phyloP scores from a whole-genome alignment of 2,329 filamentous ascomycete genomes.

The Colletotrichum spaethianum region DNA sequence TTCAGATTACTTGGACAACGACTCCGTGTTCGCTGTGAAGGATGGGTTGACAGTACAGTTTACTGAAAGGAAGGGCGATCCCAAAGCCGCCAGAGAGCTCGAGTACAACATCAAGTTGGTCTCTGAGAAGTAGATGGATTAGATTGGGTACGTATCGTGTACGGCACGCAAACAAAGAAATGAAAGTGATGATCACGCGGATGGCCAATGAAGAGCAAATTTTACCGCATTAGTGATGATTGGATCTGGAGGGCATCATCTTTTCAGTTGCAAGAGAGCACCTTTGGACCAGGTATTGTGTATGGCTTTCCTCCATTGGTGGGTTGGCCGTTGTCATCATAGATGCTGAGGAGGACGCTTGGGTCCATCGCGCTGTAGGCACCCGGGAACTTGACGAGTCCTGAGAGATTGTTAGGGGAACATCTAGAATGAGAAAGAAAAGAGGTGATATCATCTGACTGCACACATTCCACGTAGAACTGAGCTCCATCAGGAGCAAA shows the following conservation, averaged over 20 bases:
- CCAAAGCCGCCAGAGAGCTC: conserved; percentile 70
- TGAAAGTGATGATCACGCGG: accelerated
- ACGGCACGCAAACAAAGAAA: too few relatives aligned
- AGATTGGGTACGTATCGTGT: too few relatives aligned
- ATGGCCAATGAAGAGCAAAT: neutral
- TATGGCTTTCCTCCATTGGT: conserved; percentile 48
- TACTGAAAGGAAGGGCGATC: conserved; percentile 51
- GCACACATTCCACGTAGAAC: conserved; percentile 46
- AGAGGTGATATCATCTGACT: conserved; percentile 37
- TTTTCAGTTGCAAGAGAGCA: neutral
- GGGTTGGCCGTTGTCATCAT: conserved; percentile 48
- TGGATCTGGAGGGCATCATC: accelerated
- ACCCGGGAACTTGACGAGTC: conserved; percentile 53
- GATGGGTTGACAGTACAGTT: conserved; percentile 63
- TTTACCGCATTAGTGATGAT: neutral
- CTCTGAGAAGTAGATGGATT: neutral
- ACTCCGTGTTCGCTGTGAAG: conserved; percentile 70
- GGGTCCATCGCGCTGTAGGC: conserved; percentile 52
- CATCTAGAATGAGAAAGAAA: conserved; percentile 38
- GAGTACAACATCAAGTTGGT: conserved; percentile 69
- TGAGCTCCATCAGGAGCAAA: conserved; percentile 41
- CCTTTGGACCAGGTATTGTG: conserved; percentile 51
- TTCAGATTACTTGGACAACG: conserved; percentile 71
- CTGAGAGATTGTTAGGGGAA: conserved; percentile 44
- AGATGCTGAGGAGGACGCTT: conserved; percentile 53